Conservation (phyloP, 2,329 filamentous ascomycete genomes). For the Scopulariopsis brevicaulis region DNA sequence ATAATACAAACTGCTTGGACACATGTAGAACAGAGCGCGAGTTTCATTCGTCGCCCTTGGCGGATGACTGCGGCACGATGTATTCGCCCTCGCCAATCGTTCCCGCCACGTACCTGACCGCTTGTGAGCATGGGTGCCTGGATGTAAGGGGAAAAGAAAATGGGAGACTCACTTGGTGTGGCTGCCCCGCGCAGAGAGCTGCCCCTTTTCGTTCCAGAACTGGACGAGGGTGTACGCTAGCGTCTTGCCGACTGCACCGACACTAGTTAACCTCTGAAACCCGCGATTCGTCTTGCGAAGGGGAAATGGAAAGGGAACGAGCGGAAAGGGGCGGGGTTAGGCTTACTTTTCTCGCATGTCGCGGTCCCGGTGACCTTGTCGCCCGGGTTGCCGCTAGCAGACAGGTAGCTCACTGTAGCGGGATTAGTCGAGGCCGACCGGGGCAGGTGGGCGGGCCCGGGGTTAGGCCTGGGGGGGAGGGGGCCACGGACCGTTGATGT, state of each 20-base stretch:
- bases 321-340: neutral
- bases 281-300: neutral
- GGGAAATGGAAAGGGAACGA: neutral
- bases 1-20: neutral
- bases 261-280: neutral
- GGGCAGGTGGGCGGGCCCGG: neutral
- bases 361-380: slow-evolving; percentile 45
- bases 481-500: slow-evolving; percentile 46
- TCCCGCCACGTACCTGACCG: slow-evolving; percentile 27
- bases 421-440: neutral
- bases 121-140: neutral
- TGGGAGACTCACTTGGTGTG: slow-evolving; percentile 46
- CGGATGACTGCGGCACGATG: slow-evolving; percentile 21
- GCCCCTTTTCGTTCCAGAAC: slow-evolving; percentile 46
- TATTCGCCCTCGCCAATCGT: slow-evolving; percentile 21
- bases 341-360: slow-evolving; percentile 48
- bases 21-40: neutral
- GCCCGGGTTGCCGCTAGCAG: slow-evolving; percentile 43
- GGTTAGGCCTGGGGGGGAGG: neutral
- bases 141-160: neutral
- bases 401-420: slow-evolving; percentile 48
- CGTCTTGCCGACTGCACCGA: slow-evolving; percentile 45
- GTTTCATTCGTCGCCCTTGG: slow-evolving; percentile 20
- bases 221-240: slow-evolving; percentile 49
- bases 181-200: slow-evolving; percentile 50